Evolutionary conservation across 2,329 filamentous ascomycete genomes (phyloP), one percentile per base, ranked within the genome.

Genomic region (Ramularia collo-cygni): DNA sequence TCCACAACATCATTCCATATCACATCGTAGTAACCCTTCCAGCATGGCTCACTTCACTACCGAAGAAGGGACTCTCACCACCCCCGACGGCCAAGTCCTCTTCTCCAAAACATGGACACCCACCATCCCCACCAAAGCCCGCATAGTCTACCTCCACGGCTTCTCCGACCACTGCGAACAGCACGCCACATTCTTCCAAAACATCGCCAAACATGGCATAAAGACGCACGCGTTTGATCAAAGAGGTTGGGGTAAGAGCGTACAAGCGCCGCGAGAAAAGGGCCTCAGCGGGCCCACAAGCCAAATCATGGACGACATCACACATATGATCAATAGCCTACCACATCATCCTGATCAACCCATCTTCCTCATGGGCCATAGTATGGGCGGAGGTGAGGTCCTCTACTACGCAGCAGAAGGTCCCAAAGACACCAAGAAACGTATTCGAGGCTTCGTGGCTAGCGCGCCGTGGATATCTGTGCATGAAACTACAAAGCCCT

Each of bases 341-440:
- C 32, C 32, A 12, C 28, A 37, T 6, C 53, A 52, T 13, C 8
- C 17, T 7, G 30, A 43, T 8, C 46, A 64, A 2, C 86, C 87
- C 0, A 58, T 93, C 12, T 95, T 95, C 64, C 72, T 95, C 14
- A 79, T 92, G 69, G 89, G 89, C 38, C 87, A 95, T 64, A 88
- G 82, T 15, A 95, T 95, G 86, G 89, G 89, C 50, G 89, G 89
- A 43, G 85, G 79, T 16, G 75, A 93, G 63, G 75, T 80, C 4
- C 67, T 94, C 7, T 79, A 76, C 30, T 81, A 77, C 52, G 67
- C 66, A 44, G 62, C 64, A 19, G 57, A 57, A 31, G 69, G 65
- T 14, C 70, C 66, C 4, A 48, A 52, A 30, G 72, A 76, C 12
- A 60, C 85, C 9, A 71, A 77, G 29, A 60, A 66, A 26, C 68